Percentiles rank a stretch among this genome's conserved stretches.
Evolutionary conservation across 306 rosid species (phyloP).

Genomic region (Inga oerstediana): DNA sequence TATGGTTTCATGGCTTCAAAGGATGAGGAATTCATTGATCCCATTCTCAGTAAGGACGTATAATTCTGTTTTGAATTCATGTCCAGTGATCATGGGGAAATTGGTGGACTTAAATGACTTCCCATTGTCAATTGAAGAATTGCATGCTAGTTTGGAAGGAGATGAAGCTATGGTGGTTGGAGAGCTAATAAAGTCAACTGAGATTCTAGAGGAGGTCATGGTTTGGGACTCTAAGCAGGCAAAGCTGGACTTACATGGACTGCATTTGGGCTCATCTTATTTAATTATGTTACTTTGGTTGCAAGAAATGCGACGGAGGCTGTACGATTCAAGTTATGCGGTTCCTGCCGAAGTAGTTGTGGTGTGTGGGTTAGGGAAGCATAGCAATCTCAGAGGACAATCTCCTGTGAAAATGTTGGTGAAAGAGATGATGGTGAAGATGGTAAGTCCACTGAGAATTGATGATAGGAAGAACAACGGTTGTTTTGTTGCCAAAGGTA

Average conservation of each 20-base stretch:
- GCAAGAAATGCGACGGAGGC: conserved; percentile 55
- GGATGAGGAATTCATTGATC: conserved; percentile 46
- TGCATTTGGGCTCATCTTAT: conserved; percentile 72
- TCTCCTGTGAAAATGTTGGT: conserved; percentile 65
- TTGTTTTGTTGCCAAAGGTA: conserved; percentile 82
- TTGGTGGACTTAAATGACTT: conserved; percentile 39
- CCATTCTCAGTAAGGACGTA: conserved; percentile 75
- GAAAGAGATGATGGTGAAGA: conserved; percentile 62
- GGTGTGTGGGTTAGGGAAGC: conserved; percentile 79
- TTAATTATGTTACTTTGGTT: conserved; percentile 72
- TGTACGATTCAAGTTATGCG: conserved; percentile 30
- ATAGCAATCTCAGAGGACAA: conserved; percentile 74
- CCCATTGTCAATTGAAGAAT: conserved; percentile 54
- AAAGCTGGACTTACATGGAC: conserved; percentile 87
- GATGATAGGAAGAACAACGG: conserved; percentile 74
- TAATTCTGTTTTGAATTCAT: conserved; percentile 68
- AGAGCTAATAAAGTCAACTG: conserved; percentile 52
- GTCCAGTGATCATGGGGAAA: conserved; percentile 51
- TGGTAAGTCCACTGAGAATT: conserved; percentile 64
- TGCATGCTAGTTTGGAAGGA: conserved; percentile 44
- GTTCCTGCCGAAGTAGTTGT: conserved; percentile 54
- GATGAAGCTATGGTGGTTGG: conserved; percentile 66
- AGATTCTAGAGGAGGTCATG: conserved; percentile 63
- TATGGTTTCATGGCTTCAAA: conserved; percentile 66
- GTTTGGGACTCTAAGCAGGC: conserved; percentile 64